Percentiles rank a stretch among this genome's conserved stretches.
Conservation (phyloP, 164 flowering plant species). For the Platanus orientalis region DNA sequence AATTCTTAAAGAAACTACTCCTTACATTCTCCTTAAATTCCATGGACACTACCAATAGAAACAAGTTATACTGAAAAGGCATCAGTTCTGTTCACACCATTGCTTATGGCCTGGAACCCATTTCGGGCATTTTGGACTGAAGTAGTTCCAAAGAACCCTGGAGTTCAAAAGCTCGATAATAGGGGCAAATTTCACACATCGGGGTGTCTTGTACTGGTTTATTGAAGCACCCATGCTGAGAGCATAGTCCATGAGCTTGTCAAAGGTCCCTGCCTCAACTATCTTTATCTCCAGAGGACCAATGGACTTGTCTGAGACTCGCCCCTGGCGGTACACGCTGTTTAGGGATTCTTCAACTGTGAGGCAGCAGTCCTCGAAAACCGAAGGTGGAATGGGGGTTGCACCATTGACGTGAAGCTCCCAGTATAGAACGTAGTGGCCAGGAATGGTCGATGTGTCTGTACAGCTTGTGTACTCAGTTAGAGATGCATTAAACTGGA, state of each 20-base stretch:
- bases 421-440: no score
- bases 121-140: conserved; percentile 90
- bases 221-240: conserved; percentile 87
- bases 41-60: no score
- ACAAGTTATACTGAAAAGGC: no score
- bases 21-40: no score
- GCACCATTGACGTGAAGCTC: conserved; percentile 59
- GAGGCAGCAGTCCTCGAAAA: conserved; percentile 85
- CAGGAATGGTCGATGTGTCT: no score
- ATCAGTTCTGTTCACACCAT: conserved; percentile 51
- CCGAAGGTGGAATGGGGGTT: conserved; percentile 69
- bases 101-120: conserved; percentile 82
- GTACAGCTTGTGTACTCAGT: conserved; percentile 92
- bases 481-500: conserved; percentile 63
- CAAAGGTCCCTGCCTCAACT: conserved; percentile 80
- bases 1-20: not conserved
- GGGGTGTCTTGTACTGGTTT: no score
- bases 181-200: conserved; percentile 85
- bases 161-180: conserved; percentile 79
- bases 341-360: conserved; percentile 82
- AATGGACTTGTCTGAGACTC: no score
- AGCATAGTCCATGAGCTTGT: conserved; percentile 96
- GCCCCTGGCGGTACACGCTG: conserved; percentile 83
- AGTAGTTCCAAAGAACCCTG: conserved; percentile 47
- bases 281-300: conserved; percentile 87